Percentiles rank a stretch among this genome's conserved stretches.
phyloP scores from a whole-genome alignment of 805 yeast genomes.

The Pichia manshurica region DNA sequence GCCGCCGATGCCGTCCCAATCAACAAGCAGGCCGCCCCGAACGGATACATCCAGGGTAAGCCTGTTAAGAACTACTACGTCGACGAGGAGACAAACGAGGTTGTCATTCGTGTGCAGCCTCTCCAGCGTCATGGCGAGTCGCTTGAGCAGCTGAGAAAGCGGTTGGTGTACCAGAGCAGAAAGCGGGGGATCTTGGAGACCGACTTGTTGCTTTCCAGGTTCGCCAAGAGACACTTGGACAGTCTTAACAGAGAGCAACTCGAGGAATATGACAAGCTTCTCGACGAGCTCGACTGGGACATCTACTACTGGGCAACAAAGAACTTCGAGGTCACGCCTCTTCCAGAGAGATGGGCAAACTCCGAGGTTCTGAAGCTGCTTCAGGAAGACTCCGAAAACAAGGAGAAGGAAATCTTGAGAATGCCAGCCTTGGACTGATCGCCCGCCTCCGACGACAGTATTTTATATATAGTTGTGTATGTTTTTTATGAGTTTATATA shows the following conservation, averaged over 20 bases:
- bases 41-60: conserved; percentile 18
- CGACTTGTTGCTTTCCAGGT: conserved; percentile 76
- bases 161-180: conserved; percentile 84
- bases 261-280: conserved; percentile 75
- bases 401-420: conserved; percentile 65
- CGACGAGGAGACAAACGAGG: conserved; percentile 34
- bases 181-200: conserved; percentile 95
- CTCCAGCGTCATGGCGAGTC: conserved; percentile 70
- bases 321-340: conserved; percentile 72
- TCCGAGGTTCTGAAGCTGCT: conserved; percentile 57
- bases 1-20: conserved; percentile 11
- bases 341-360: conserved; percentile 81
- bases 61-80: conserved; percentile 20
- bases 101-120: conserved; percentile 69
- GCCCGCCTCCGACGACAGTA: neutral
- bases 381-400: conserved; percentile 70
- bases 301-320: conserved; percentile 96
- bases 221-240: conserved; percentile 70
- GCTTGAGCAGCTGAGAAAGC: conserved; percentile 71
- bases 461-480: too few relatives aligned
- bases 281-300: conserved; percentile 98
- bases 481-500: conserved; percentile 3
- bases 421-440: conserved; percentile 76
- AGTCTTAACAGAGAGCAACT: conserved; percentile 57
- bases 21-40: conserved; percentile 12